Conservation (phyloP, 2,329 filamentous ascomycete species). For the Myotisia sp. region DNA sequence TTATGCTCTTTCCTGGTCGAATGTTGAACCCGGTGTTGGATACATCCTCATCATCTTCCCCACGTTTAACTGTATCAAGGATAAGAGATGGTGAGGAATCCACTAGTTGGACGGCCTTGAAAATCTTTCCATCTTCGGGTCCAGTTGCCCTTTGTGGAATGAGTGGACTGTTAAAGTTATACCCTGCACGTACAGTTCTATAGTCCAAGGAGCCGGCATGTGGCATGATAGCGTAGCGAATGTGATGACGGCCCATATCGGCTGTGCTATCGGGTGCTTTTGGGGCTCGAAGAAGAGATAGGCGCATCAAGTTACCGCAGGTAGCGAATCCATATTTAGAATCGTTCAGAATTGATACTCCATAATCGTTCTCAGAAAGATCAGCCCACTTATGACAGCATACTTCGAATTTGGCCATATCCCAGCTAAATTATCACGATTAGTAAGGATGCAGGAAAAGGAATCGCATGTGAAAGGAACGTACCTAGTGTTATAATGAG, state of each 20-base stretch:
- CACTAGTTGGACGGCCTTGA: slow-evolving; percentile 51
- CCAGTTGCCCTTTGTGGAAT: slow-evolving; percentile 35
- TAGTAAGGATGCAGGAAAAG: slow-evolving; percentile 2
- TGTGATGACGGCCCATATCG: slow-evolving; percentile 80
- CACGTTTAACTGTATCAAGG: slow-evolving; percentile 82
- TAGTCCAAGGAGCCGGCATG: slow-evolving; percentile 59
- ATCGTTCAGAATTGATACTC: slow-evolving; percentile 86
- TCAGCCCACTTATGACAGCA: slow-evolving; percentile 93
- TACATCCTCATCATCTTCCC: slow-evolving; percentile 68
- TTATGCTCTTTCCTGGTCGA: slow-evolving; percentile 61
- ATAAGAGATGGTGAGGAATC: slow-evolving; percentile 54
- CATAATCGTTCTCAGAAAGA: slow-evolving; percentile 73
- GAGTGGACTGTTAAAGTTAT: slow-evolving; percentile 80
- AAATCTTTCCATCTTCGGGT: slow-evolving; percentile 14
- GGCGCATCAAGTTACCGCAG: slow-evolving; percentile 72
- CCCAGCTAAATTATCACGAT: slow-evolving; percentile 47
- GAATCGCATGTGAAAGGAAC: slow-evolving; percentile 12
- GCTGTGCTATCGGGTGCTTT: slow-evolving; percentile 89
- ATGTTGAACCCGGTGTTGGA: slow-evolving; percentile 44
- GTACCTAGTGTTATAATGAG: slow-evolving; percentile 87
- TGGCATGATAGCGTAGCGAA: slow-evolving; percentile 82
- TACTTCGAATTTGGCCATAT: slow-evolving; percentile 96
- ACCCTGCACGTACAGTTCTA: slow-evolving; percentile 65
- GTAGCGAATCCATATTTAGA: slow-evolving; percentile 94
- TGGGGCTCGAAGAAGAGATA: slow-evolving; percentile 70